Base-by-base conservation (phyloP, 2,329 filamentous ascomycete genomes). In the Trichoderma cornu-damae region DNA sequence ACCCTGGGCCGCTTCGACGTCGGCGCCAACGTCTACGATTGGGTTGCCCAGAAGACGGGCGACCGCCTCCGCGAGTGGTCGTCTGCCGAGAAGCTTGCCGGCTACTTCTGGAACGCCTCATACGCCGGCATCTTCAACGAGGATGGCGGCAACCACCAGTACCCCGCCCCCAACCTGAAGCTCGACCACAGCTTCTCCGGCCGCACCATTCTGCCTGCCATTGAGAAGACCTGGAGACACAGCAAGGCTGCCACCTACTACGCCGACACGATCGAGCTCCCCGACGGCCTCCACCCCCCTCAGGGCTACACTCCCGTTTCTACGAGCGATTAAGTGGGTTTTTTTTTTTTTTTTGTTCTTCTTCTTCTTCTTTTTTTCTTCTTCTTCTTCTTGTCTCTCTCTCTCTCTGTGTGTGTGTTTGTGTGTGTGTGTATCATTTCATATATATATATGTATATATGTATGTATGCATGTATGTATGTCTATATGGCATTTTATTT, bases 1-100 rank as follows among this genome's bases (percentile, higher is more conserved):
- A 87, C 84, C 0, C 82, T 90, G 2, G 87, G 86, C 9, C 83
- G 87, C 59, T 89, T 80, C 77, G 87, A 90, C 65, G 85, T 86
- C 14, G 85, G 84, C 50, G 86, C 86, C 66, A 89, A 89, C 67
- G 80, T 89, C n/a, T 85, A 83, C 69, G 65, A 78, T 26, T 58
- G 82, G 20, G 84, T 89, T 2, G 84, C 82, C 12, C 70, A 79
- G 6, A 74, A 79, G 71, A 88, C 85, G 0, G 81, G 83, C 53
- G 84, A 87, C 67, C 66, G 63, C 61, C 37, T 77, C 8, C 73
- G 77, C 16, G 47, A 65, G 26, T 79, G 73, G 73, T 60, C 64
- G 30, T 63, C 64, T 48, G 53, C 67, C 16, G 61, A 66, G 2
- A 50, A 66, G 3, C 69, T 82, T 6, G 67, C 74, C 24, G 65